Conservation (phyloP, 768 basidiomycete species). For the Sarcodon sp. region DNA sequence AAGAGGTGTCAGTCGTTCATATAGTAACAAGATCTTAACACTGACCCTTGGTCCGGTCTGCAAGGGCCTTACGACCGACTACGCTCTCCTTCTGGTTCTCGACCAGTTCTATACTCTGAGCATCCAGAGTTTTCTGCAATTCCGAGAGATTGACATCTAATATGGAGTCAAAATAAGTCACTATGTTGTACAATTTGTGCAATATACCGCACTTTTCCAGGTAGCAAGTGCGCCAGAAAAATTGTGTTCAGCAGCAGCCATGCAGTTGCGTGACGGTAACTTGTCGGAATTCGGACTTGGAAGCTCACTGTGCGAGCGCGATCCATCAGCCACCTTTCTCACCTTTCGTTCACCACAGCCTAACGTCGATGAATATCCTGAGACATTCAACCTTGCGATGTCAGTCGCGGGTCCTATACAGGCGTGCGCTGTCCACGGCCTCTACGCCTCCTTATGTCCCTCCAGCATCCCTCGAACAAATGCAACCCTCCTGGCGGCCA, state of each 20-base stretch:
- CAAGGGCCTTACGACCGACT: slow-evolving; percentile 84
- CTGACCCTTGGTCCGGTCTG: slow-evolving; percentile 95
- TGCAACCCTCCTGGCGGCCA: slow-evolving; percentile 2
- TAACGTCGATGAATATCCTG: slow-evolving; percentile 3
- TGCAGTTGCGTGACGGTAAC: background rate
- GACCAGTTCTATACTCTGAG: slow-evolving; percentile 88
- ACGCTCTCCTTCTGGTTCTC: slow-evolving; percentile 98
- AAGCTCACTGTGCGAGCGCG: background rate
- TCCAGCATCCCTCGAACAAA: slow-evolving; percentile 14
- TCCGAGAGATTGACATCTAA: slow-evolving; percentile 81
- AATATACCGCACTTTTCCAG: slow-evolving; percentile 67
- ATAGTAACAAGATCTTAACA: background rate
- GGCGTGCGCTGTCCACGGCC: slow-evolving; percentile 6
- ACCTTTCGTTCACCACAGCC: background rate
- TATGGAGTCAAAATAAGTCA: slow-evolving; percentile 1
- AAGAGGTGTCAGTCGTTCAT: background rate
- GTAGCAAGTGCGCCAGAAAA: slow-evolving; percentile 87
- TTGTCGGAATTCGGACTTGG: background rate
- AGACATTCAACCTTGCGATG: no score
- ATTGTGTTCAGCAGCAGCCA: slow-evolving; percentile 45
- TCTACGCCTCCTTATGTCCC: slow-evolving; percentile 16
- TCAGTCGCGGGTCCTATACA: background rate
- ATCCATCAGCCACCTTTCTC: background rate
- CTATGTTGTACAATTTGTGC: background rate
- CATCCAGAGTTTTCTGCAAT: slow-evolving; percentile 86